Evolutionary conservation across 2,329 filamentous ascomycete species (phyloP).

Genomic region (Pseudohalonectria lignicola): DNA sequence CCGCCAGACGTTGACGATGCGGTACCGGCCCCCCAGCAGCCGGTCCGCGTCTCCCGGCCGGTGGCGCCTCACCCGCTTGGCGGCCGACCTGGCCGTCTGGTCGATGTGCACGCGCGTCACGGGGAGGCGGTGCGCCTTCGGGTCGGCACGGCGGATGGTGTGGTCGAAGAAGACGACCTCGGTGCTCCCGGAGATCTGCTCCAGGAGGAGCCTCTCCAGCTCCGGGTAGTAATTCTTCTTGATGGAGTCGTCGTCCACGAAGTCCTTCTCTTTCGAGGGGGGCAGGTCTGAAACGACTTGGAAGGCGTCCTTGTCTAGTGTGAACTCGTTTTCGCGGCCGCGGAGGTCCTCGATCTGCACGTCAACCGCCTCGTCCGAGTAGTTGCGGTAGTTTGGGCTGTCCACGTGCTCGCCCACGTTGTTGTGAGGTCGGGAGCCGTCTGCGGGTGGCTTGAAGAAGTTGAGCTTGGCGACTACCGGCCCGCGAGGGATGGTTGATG

Average conservation of each 20-base stretch:
- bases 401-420: constrained; percentile 52
- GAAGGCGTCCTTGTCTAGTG: constrained; percentile 49
- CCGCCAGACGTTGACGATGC: constrained; percentile 25
- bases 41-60: constrained; percentile 8
- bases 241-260: constrained; percentile 60
- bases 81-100: constrained; percentile 18
- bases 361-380: constrained; percentile 31
- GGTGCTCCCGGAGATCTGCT: constrained; percentile 38
- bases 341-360: constrained; percentile 64
- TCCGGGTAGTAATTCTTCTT: constrained; percentile 72
- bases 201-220: constrained; percentile 59
- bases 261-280: constrained; percentile 45
- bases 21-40: constrained; percentile 7
- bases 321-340: constrained; percentile 42
- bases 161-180: constrained; percentile 52
- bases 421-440: constrained; percentile 51
- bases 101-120: constrained; percentile 37
- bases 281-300: constrained; percentile 48
- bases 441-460: constrained; percentile 52
- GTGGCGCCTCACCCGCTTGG: constrained; percentile 9
- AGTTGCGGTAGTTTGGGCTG: constrained; percentile 55
- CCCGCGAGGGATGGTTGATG: constrained; percentile 42
- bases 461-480: constrained; percentile 50
- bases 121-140: constrained; percentile 31
- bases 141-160: constrained; percentile 30